A percentile compares a stretch with the other conserved stretches of the same genome.
Evolutionary conservation across 306 rosid species (phyloP).

Genomic region (Cucumis melo): DNA sequence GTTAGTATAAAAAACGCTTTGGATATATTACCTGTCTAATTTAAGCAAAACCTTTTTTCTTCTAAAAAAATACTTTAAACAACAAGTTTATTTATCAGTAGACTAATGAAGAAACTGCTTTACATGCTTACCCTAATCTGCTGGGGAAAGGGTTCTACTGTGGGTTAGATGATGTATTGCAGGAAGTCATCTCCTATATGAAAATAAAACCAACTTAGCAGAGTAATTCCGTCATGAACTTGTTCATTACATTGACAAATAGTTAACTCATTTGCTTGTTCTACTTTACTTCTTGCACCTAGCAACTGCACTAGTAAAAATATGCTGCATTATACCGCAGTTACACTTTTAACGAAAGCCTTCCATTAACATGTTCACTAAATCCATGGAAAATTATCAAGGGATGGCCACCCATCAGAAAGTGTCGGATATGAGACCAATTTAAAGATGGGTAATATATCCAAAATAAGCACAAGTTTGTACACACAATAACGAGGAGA

Average conservation of each 20-base stretch:
- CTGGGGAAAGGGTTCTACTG: slow-evolving; percentile 59
- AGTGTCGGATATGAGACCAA: background rate
- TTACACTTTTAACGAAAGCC: background rate
- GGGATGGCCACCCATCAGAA: background rate
- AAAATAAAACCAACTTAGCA: slow-evolving; percentile 9
- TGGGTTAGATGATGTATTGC: slow-evolving; percentile 70
- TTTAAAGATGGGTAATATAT: background rate
- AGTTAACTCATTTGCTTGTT: background rate
- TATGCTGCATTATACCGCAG: background rate
- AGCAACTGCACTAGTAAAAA: background rate
- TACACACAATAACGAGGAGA: slow-evolving; percentile 9
- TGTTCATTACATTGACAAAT: background rate
- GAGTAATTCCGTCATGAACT: background rate
- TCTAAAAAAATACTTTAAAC: too few relatives aligned
- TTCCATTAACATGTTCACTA: background rate
- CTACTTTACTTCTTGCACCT: background rate
- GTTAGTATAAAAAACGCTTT: too few relatives aligned
- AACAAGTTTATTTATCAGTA: too few relatives aligned
- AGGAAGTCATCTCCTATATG: slow-evolving; percentile 56
- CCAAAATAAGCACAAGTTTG: too few relatives aligned
- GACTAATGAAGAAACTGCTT: background rate
- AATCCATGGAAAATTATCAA: background rate
- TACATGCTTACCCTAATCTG: slow-evolving; percentile 62
- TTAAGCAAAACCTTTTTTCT: too few relatives aligned
- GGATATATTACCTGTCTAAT: too few relatives aligned